Evolutionary conservation across 805 yeast species (phyloP).

Genomic region (Metschnikowia drakensbergensis): DNA sequence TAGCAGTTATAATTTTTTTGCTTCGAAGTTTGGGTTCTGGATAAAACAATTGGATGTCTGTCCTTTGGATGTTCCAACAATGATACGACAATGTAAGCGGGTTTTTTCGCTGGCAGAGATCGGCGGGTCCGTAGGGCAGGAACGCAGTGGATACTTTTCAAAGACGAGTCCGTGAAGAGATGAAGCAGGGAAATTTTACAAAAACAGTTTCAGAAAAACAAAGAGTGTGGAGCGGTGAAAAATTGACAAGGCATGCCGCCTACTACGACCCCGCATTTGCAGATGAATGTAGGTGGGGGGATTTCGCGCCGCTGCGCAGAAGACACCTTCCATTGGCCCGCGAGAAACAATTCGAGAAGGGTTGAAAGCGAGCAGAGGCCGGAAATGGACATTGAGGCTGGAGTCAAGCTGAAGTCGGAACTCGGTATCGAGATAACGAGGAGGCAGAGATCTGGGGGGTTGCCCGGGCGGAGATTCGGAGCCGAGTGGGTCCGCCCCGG

Average conservation of each 20-base stretch:
- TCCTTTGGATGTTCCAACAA: background rate
- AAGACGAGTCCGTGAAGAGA: background rate
- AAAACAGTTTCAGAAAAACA: background rate
- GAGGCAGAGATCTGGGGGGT: too few relatives aligned
- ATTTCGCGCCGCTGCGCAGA: constrained; percentile 5
- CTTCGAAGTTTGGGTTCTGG: too few relatives aligned
- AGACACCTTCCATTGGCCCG: constrained; percentile 3
- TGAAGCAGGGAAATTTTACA: background rate
- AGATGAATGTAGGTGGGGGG: constrained; percentile 4
- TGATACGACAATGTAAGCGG: background rate
- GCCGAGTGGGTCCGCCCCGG: too few relatives aligned
- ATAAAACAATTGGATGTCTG: too few relatives aligned
- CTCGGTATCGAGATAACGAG: too few relatives aligned
- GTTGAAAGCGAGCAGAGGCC: background rate
- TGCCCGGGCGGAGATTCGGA: too few relatives aligned
- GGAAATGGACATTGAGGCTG: background rate
- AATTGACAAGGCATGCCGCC: background rate
- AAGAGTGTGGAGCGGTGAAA: background rate
- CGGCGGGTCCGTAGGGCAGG: background rate
- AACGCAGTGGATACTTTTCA: background rate
- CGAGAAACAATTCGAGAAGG: background rate
- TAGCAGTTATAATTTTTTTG: too few relatives aligned
- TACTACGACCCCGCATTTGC: constrained; percentile 2
- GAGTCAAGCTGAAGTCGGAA: too few relatives aligned
- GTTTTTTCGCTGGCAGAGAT: background rate